Evolutionary conservation across 495 filamentous ascomycete species (phyloP).

Genomic region (Sordaria brevicollis): DNA sequence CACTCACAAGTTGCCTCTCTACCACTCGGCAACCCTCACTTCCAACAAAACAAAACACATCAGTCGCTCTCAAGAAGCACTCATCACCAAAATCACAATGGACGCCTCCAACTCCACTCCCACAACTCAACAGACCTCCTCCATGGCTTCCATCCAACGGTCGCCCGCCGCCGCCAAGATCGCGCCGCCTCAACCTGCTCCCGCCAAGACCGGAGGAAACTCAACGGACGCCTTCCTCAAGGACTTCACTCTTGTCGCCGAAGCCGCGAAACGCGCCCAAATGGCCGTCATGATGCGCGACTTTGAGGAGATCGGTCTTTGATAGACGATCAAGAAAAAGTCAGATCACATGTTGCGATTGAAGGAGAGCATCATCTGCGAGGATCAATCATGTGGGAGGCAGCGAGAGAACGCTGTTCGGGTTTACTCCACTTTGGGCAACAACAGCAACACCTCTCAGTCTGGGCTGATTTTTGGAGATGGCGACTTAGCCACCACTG

Average conservation of each 20-base stretch:
- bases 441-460: neutral
- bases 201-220: constrained; percentile 19
- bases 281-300: constrained; percentile 80
- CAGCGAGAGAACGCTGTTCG: neutral
- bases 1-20: neutral
- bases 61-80: neutral
- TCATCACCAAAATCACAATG: constrained; percentile 18
- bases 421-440: neutral
- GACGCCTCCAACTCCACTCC: constrained; percentile 26
- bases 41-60: neutral
- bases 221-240: constrained; percentile 57
- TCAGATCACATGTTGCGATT: too few species aligned
- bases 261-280: constrained; percentile 88
- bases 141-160: constrained; percentile 17
- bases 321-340: constrained; percentile 12
- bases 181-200: constrained; percentile 24
- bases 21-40: neutral
- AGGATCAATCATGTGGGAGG: too few species aligned
- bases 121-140: constrained; percentile 15
- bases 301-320: constrained; percentile 57
- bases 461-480: neutral
- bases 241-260: constrained; percentile 81
- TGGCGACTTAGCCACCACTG: neutral
- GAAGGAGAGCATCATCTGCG: neutral
- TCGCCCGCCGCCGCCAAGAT: constrained; percentile 13